Evolutionary conservation across 2,329 filamentous ascomycete genomes (phyloP).

Genomic region (Exophiala sp.): DNA sequence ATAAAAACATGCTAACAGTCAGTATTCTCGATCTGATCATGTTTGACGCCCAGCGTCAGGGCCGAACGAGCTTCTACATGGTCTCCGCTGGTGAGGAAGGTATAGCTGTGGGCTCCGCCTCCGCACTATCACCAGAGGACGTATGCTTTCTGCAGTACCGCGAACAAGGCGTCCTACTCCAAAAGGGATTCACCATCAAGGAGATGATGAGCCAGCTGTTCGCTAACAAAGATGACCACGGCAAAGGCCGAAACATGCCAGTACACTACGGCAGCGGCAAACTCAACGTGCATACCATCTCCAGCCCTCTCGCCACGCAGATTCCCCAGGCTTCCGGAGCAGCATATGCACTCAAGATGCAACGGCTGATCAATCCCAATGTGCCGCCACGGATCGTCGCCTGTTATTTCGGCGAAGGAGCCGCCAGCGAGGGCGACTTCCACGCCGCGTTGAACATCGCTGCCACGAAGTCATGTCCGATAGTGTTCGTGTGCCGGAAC

Average conservation of each 20-base stretch:
- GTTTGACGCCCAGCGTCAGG: conserved; percentile 95
- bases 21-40: conserved; percentile 98
- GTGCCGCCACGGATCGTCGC: conserved; percentile 66
- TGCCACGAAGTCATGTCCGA: conserved; percentile 80
- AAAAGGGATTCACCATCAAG: conserved; percentile 79
- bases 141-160: conserved; percentile 93
- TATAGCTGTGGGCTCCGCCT: conserved; percentile 83
- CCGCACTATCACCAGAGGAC: conserved; percentile 76
- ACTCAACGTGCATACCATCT: conserved; percentile 86
- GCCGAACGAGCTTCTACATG: conserved; percentile 96
- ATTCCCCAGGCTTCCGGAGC: conserved; percentile 84
- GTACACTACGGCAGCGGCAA: conserved; percentile 80
- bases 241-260: conserved; percentile 90
- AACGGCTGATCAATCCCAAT: conserved; percentile 68
- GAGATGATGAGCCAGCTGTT: conserved; percentile 97
- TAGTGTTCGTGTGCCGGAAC: conserved; percentile 87
- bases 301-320: conserved; percentile 81
- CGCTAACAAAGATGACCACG: conserved; percentile 75
- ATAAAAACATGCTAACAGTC: conserved; percentile 64
- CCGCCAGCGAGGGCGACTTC: conserved; percentile 87
- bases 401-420: conserved; percentile 88
- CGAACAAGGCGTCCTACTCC: conserved; percentile 85
- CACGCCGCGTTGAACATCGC: conserved; percentile 89
- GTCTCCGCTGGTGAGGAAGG: conserved; percentile 91
- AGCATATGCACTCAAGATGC: conserved; percentile 82